phyloP scores from a whole-genome alignment of 2,329 filamentous ascomycete species.

The Diaporthe helianthi region DNA sequence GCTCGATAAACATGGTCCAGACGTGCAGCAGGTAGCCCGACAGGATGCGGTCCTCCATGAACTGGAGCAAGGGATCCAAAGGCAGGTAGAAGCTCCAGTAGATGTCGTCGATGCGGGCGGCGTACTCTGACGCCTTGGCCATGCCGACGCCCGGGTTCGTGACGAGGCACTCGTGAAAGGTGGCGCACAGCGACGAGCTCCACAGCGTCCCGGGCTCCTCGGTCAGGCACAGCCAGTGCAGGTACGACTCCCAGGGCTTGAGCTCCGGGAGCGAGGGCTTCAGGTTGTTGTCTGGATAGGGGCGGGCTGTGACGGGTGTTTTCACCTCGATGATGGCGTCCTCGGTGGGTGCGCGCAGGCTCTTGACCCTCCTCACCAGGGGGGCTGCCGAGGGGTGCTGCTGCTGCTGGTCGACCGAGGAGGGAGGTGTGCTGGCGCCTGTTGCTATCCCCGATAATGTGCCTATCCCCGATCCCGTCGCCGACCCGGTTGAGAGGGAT shows the following conservation, averaged over 20 bases:
- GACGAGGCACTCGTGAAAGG: slow-evolving; percentile 29
- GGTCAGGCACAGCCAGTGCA: slow-evolving; percentile 33
- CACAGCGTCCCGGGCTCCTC: slow-evolving; percentile 33
- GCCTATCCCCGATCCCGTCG: neutral
- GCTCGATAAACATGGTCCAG: slow-evolving; percentile 35
- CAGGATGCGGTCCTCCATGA: slow-evolving; percentile 33
- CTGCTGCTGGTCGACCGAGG: neutral
- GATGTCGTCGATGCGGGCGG: slow-evolving; percentile 33
- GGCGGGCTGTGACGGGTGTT: neutral
- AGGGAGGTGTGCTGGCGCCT: slow-evolving; percentile 17
- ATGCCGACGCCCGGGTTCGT: neutral
- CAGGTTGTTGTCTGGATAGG: neutral
- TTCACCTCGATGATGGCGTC: slow-evolving; percentile 30
- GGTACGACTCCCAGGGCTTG: slow-evolving; percentile 32
- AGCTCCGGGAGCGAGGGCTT: slow-evolving; percentile 19
- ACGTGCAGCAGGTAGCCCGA: slow-evolving; percentile 34
- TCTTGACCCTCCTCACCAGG: neutral
- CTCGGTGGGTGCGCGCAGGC: neutral
- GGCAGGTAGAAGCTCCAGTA: slow-evolving; percentile 36
- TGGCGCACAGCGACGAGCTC: slow-evolving; percentile 30
- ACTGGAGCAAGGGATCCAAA: slow-evolving; percentile 26
- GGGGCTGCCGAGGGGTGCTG: neutral
- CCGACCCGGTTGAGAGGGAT: slow-evolving; percentile 23
- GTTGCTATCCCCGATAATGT: neutral
- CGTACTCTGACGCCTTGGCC: slow-evolving; percentile 26